A percentile compares a stretch with the other conserved stretches of the same genome.
These are phyloP conservation scores for Alectoria sarmentosa DNA, from an alignment of 495 filamentous ascomycete species.

Conservation along the genomic window DNA sequence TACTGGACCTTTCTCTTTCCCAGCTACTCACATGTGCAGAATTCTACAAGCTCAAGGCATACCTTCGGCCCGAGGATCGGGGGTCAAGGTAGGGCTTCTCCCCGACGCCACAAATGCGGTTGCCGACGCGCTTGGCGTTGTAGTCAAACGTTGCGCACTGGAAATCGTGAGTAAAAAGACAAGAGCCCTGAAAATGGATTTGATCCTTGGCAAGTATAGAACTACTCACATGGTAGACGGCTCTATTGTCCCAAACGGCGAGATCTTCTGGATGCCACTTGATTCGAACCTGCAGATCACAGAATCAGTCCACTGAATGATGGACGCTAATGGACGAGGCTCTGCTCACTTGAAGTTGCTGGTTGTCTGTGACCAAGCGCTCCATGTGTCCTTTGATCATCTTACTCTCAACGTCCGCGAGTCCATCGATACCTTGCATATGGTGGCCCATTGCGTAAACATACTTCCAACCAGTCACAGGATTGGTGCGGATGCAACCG, in stretches of 20 bases:
- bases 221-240: neutral
- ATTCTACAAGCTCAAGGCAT: conserved; percentile 4
- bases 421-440: conserved; percentile 56
- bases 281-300: neutral
- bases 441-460: conserved; percentile 61
- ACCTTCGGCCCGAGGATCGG: conserved; percentile 1
- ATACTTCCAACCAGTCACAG: conserved; percentile 72
- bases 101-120: conserved; percentile 38
- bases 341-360: conserved; percentile 49
- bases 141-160: conserved; percentile 42
- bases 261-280: conserved; percentile 8
- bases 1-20: too few relatives aligned
- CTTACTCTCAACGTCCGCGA: conserved; percentile 50
- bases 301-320: neutral
- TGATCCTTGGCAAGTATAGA: neutral
- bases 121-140: conserved; percentile 31
- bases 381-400: conserved; percentile 50
- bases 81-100: conserved; percentile 45
- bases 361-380: conserved; percentile 53
- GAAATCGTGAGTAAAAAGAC: neutral
- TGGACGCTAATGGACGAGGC: neutral
- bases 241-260: conserved; percentile 10
- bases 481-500: conserved; percentile 73
- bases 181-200: neutral
- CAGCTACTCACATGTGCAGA: too few relatives aligned